phyloP scores from a whole-genome alignment of 2,329 filamentous ascomycete species.

The Ophiosphaerella herpotricha region DNA sequence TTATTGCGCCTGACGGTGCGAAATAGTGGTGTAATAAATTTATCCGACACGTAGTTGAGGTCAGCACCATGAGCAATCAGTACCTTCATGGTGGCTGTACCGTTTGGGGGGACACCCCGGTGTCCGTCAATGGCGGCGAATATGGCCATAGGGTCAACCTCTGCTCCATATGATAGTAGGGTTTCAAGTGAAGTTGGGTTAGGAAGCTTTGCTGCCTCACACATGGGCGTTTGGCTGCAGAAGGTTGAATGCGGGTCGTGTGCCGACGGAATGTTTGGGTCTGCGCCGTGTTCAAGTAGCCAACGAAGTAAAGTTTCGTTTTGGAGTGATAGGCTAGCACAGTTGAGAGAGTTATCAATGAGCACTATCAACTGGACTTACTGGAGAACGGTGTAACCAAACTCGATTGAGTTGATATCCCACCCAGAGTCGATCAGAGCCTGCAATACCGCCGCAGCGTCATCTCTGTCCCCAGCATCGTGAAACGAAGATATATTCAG shows the following conservation, averaged over 20 bases:
- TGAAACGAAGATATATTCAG: background rate
- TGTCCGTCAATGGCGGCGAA: constrained; percentile 1
- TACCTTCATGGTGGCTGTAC: constrained; percentile 2
- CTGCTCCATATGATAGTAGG: constrained; percentile 2
- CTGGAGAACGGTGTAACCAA: background rate
- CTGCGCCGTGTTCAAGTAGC: constrained; percentile 11
- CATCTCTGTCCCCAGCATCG: background rate
- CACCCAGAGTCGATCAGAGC: constrained; percentile 6
- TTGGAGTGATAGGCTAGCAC: background rate
- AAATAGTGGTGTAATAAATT: too few relatives aligned
- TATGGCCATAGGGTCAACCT: background rate
- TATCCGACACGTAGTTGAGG: constrained; percentile 1
- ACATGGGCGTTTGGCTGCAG: background rate
- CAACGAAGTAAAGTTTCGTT: constrained; percentile 3
- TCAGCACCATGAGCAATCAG: constrained; percentile 7
- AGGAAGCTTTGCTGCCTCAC: background rate
- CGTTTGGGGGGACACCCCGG: background rate
- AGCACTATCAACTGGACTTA: background rate
- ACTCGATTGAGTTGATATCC: constrained; percentile 11
- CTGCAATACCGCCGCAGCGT: constrained; percentile 2
- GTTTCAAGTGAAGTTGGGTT: background rate
- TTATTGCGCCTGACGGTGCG: too few relatives aligned
- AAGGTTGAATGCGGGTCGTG: background rate
- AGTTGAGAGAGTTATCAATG: background rate
- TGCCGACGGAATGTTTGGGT: constrained; percentile 4